Conservation (phyloP, 352 stramenopile species). For the Phytophthora hybrid region DNA sequence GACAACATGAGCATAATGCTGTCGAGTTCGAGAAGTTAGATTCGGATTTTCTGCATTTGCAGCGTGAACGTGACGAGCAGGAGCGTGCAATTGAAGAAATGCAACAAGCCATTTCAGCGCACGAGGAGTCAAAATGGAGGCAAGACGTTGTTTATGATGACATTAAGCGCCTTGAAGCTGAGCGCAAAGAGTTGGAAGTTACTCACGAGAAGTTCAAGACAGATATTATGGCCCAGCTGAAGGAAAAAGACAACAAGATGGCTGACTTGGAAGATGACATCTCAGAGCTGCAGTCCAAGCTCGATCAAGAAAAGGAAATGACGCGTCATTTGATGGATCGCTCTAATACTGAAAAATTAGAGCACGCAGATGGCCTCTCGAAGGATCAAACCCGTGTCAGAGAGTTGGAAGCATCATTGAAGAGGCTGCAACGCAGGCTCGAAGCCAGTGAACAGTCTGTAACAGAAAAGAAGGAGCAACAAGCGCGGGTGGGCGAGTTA, state of each 20-base stretch:
- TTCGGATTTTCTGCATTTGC: constrained; percentile 42
- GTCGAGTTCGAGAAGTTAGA: constrained; percentile 38
- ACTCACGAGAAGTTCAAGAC: constrained; percentile 53
- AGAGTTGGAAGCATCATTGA: constrained; percentile 14
- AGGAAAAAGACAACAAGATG: constrained; percentile 45
- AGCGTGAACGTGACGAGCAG: constrained; percentile 65
- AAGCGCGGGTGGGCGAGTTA: constrained; percentile 34
- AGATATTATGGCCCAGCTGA: constrained; percentile 35
- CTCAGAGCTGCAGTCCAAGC: constrained; percentile 62
- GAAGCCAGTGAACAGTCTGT: neutral
- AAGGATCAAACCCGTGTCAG: constrained; percentile 14
- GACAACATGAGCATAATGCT: constrained; percentile 37
- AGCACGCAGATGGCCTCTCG: constrained; percentile 24
- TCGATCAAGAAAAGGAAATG: neutral
- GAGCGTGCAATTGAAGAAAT: constrained; percentile 47
- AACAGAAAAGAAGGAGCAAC: constrained; percentile 17
- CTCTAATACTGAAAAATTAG: constrained; percentile 37
- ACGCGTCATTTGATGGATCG: constrained; percentile 39
- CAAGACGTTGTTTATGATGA: constrained; percentile 26
- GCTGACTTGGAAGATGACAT: constrained; percentile 60
- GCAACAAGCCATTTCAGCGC: constrained; percentile 45
- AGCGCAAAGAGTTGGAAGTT: constrained; percentile 43
- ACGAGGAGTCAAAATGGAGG: constrained; percentile 41
- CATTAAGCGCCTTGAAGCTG: constrained; percentile 29
- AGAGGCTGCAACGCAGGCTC: neutral